Percentiles rank a stretch among this genome's conserved stretches.
These are phyloP conservation scores for Aspergillus sparsus DNA, from an alignment of 495 filamentous ascomycete genomes.

Conservation along the genomic window DNA sequence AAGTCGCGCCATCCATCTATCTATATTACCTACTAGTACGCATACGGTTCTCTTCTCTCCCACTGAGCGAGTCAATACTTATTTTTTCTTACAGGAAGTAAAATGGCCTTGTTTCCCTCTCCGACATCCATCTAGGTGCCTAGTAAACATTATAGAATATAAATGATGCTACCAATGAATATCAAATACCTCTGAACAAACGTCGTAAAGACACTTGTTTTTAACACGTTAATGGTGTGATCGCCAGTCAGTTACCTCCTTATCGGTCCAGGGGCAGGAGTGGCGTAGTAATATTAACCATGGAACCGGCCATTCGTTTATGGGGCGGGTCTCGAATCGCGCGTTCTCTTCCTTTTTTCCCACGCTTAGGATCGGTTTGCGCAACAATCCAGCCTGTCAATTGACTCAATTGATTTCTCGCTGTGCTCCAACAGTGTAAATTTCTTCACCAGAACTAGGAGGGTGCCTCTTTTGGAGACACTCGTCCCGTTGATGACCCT, in stretches of 20 bases:
- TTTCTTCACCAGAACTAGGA: conserved; percentile 13
- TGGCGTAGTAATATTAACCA: neutral
- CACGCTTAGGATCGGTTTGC: neutral
- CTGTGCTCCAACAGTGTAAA: conserved; percentile 3
- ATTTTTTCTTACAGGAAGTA: too few relatives aligned
- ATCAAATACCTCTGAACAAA: too few relatives aligned
- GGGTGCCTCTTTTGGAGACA: conserved; percentile 22
- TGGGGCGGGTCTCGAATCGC: conserved; percentile 7
- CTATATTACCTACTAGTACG: too few relatives aligned
- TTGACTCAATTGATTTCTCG: neutral
- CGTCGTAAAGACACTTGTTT: too few relatives aligned
- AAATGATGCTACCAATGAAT: too few relatives aligned
- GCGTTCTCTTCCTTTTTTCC: conserved; percentile 7
- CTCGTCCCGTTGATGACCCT: conserved; percentile 21
- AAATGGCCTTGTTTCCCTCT: too few relatives aligned
- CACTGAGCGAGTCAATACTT: too few relatives aligned
- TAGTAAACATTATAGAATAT: too few relatives aligned
- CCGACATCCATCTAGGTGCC: too few relatives aligned
- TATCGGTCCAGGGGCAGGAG: conserved; percentile 2
- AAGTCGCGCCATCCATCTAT: neutral
- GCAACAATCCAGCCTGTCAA: neutral
- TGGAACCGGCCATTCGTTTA: neutral
- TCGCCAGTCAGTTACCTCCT: too few relatives aligned
- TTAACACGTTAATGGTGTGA: too few relatives aligned
- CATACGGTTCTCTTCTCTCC: too few relatives aligned